Percentiles rank a stretch among this genome's conserved stretches.
Conservation (phyloP, 306 rosid genomes). For the Rubus idaeus region DNA sequence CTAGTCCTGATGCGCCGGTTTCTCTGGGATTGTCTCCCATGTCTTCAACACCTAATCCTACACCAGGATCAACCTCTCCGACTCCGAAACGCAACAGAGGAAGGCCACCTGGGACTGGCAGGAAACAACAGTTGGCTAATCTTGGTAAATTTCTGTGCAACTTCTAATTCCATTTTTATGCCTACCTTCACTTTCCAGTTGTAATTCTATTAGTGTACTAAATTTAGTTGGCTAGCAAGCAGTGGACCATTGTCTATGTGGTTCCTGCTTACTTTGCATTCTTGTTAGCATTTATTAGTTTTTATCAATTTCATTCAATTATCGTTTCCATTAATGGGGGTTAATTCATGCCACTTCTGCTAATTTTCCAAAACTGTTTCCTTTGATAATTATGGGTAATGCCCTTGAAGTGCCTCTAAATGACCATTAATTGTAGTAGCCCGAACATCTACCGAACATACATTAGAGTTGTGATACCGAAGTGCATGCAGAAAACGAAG, state of each 20-base stretch:
- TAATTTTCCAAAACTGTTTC: background rate
- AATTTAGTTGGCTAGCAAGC: conserved; percentile 5
- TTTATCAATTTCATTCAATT: background rate
- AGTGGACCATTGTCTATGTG: background rate
- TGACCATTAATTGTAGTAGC: background rate
- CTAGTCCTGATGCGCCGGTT: conserved; percentile 57
- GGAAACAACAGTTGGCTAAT: conserved; percentile 82
- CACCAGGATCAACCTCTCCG: conserved; percentile 47
- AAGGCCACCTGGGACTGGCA: conserved; percentile 86
- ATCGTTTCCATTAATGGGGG: conserved; percentile 7
- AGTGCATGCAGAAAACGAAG: background rate
- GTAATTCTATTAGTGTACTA: conserved; percentile 8
- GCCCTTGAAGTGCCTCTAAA: background rate
- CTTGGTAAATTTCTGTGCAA: conserved; percentile 51
- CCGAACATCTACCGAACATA: conserved; percentile 18
- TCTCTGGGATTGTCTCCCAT: conserved; percentile 74
- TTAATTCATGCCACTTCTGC: conserved; percentile 18
- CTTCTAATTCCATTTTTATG: background rate
- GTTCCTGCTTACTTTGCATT: background rate
- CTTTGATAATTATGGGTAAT: background rate
- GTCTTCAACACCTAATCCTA: conserved; percentile 51
- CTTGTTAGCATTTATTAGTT: conserved; percentile 11
- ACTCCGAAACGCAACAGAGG: conserved; percentile 59
- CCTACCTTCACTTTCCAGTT: background rate
- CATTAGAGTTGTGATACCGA: background rate